These are phyloP conservation scores for Xylaria arbuscula DNA, from an alignment of 2,329 filamentous ascomycete species.

Conservation along the genomic window DNA sequence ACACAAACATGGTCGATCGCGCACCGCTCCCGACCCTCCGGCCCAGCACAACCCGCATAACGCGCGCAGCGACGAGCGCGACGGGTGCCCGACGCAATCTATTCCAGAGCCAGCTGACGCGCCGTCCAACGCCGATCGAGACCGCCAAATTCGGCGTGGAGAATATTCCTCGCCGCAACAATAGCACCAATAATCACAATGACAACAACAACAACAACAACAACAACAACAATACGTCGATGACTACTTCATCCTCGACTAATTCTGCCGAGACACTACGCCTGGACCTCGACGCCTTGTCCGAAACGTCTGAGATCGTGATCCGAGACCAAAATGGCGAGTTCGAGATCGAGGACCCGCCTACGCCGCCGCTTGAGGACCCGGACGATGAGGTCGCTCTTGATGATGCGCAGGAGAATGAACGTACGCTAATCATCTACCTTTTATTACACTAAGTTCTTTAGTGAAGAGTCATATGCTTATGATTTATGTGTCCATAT, in stretches of 20 bases:
- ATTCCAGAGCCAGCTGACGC: constrained; percentile 69
- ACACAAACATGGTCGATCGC: constrained; percentile 45
- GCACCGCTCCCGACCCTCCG: constrained; percentile 43
- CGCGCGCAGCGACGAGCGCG: constrained; percentile 46
- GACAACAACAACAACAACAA: not conserved
- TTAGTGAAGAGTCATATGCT: constrained; percentile 27
- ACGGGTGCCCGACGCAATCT: constrained; percentile 64
- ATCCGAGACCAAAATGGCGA: constrained; percentile 72
- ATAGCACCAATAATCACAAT: not conserved
- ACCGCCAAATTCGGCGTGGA: constrained; percentile 10
- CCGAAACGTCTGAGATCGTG: constrained; percentile 66
- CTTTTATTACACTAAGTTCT: not conserved
- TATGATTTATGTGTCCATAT: constrained; percentile 33
- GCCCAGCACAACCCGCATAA: constrained; percentile 37
- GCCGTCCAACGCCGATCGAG: constrained; percentile 59
- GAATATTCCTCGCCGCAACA: not conserved
- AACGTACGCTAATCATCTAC: constrained; percentile 56
- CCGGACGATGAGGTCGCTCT: constrained; percentile 66
- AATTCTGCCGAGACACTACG: constrained; percentile 59
- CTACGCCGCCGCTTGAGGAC: constrained; percentile 64
- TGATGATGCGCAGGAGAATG: constrained; percentile 68
- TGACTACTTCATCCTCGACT: constrained; percentile 43
- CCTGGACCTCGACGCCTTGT: constrained; percentile 60
- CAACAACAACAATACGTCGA: not conserved
- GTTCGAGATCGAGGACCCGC: constrained; percentile 69